Conservation (phyloP, 73 alveolate genomes). For the Breviolum minutum region DNA sequence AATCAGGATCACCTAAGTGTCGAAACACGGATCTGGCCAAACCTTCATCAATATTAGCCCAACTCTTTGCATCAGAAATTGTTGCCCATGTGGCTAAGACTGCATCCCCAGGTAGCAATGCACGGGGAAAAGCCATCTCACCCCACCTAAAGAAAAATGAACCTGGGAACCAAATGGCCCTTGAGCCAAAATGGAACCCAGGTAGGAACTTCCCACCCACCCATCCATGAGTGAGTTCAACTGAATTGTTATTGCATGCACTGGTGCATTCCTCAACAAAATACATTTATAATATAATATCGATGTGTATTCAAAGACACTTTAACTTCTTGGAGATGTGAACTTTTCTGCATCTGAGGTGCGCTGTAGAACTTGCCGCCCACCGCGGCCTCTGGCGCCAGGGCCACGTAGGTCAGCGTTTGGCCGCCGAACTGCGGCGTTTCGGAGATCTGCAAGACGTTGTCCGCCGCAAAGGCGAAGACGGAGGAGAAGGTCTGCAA, state of each 20-base stretch:
- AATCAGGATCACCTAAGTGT: neutral
- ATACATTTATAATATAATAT: neutral
- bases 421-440: constrained; percentile 43
- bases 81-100: neutral
- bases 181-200: too few relatives aligned
- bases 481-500: constrained; percentile 46
- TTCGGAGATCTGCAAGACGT: constrained; percentile 34
- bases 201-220: too few relatives aligned
- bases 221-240: too few relatives aligned
- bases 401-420: neutral
- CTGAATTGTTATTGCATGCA: too few relatives aligned
- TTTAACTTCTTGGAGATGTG: neutral
- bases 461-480: constrained; percentile 56
- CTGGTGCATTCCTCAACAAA: neutral
- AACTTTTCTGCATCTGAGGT: neutral
- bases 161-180: too few relatives aligned
- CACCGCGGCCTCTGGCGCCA: neutral
- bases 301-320: neutral
- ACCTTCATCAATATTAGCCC: neutral
- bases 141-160: constrained; percentile 10
- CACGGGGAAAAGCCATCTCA: neutral
- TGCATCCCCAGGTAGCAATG: neutral
- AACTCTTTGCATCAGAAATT: neutral
- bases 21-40: neutral
- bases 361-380: neutral